Percentiles rank a stretch among this genome's conserved stretches.
These are phyloP conservation scores for Brettanomyces bruxellensis DNA, from an alignment of 805 yeast genomes.

Conservation along the genomic window DNA sequence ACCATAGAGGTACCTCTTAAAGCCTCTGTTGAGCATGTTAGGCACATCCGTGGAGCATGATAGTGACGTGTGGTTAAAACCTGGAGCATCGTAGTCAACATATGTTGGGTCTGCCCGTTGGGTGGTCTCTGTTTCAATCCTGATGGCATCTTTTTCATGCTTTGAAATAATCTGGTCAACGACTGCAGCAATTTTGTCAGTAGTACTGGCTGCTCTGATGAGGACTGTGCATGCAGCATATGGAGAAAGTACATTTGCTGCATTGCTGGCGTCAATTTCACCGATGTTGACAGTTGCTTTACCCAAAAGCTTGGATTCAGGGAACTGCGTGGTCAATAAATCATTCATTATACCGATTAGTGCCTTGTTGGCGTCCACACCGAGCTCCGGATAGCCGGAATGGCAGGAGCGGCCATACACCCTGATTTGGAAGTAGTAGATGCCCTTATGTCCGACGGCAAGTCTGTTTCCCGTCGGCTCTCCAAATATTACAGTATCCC, in stretches of 20 bases:
- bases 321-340: constrained; percentile 35
- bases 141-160: constrained; percentile 12
- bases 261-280: constrained; percentile 49
- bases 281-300: constrained; percentile 58
- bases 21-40: constrained; percentile 25
- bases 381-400: constrained; percentile 64
- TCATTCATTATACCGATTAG: constrained; percentile 41
- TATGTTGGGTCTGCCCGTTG: constrained; percentile 31
- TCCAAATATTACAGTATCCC: constrained; percentile 62
- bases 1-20: constrained; percentile 49
- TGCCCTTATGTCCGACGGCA: constrained; percentile 66
- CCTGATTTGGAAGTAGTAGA: constrained; percentile 30
- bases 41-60: constrained; percentile 38
- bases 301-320: constrained; percentile 46
- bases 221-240: constrained; percentile 39
- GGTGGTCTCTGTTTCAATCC: constrained; percentile 6
- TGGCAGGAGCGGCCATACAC: constrained; percentile 56
- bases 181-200: constrained; percentile 27
- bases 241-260: constrained; percentile 59
- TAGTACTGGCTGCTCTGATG: constrained; percentile 45
- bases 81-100: constrained; percentile 54
- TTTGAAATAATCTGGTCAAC: constrained; percentile 26
- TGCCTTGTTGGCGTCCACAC: constrained; percentile 52
- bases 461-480: constrained; percentile 67
- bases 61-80: constrained; percentile 38